These are phyloP conservation scores for Starmera pachycereana DNA, from an alignment of 805 yeast species.

Conservation along the genomic window DNA sequence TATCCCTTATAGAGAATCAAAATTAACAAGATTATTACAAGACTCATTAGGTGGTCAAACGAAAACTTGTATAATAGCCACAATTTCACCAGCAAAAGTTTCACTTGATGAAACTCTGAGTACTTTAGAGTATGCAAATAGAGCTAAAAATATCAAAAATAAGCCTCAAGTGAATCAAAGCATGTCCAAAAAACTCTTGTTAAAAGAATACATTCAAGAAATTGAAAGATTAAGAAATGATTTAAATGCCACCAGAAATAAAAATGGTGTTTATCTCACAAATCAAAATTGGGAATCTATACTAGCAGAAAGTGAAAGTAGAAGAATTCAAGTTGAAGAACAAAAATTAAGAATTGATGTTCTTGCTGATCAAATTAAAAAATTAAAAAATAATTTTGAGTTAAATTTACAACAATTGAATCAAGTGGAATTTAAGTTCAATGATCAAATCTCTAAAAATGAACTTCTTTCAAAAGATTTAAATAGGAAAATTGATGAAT, in stretches of 20 bases:
- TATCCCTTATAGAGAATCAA: slow-evolving; percentile 79
- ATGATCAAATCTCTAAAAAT: slow-evolving; percentile 7
- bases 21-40: slow-evolving; percentile 66
- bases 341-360: slow-evolving; percentile 36
- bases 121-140: slow-evolving; percentile 73
- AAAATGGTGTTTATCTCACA: slow-evolving; percentile 59
- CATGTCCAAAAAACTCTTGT: slow-evolving; percentile 46
- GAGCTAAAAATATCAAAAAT: slow-evolving; percentile 69
- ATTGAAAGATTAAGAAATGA: slow-evolving; percentile 49
- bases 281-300: slow-evolving; percentile 36
- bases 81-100: slow-evolving; percentile 67
- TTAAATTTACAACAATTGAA: slow-evolving; percentile 20
- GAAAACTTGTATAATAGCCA: slow-evolving; percentile 74
- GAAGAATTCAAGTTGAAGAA: slow-evolving; percentile 38
- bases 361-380: slow-evolving; percentile 35
- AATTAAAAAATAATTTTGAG: slow-evolving; percentile 31
- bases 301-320: slow-evolving; percentile 35
- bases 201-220: slow-evolving; percentile 44
- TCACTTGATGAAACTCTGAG: slow-evolving; percentile 69
- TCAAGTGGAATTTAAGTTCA: slow-evolving; percentile 6
- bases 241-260: slow-evolving; percentile 49
- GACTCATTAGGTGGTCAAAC: slow-evolving; percentile 82
- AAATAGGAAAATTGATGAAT: slow-evolving; percentile 6
- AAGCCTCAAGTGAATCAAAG: slow-evolving; percentile 53
- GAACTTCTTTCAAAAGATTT: slow-evolving; percentile 4